Evolutionary conservation across 2,329 filamentous ascomycete species (phyloP).

Genomic region (Elsinoe australis): DNA sequence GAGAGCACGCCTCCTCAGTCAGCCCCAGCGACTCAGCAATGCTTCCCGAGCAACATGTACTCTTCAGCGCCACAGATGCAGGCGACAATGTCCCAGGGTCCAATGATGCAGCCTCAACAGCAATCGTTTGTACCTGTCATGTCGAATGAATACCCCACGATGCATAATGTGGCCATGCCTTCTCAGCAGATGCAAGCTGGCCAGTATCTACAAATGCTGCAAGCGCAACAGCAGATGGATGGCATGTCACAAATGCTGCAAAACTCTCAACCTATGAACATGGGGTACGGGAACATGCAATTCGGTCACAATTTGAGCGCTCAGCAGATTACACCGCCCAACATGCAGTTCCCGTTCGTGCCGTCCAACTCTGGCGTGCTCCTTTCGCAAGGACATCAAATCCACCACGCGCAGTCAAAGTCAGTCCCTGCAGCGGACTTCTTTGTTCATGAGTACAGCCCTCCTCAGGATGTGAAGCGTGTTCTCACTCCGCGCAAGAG

Average conservation of each 20-base stretch:
- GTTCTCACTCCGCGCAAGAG: constrained; percentile 27
- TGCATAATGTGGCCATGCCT: constrained; percentile 20
- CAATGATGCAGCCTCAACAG: constrained; percentile 20
- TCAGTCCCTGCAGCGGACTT: constrained; percentile 28
- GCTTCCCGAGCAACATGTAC: constrained; percentile 35
- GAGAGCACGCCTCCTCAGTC: constrained; percentile 45
- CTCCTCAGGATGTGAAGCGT: constrained; percentile 35
- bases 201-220: constrained; percentile 19
- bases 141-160: constrained; percentile 20
- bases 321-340: constrained; percentile 19
- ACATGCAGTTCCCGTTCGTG: constrained; percentile 19
- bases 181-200: constrained; percentile 16
- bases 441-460: constrained; percentile 42
- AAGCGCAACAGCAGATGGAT: constrained; percentile 20
- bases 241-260: constrained; percentile 18
- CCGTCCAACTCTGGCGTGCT: constrained; percentile 16
- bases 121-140: constrained; percentile 18
- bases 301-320: constrained; percentile 12
- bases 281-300: constrained; percentile 8
- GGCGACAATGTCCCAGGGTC: constrained; percentile 16
- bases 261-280: constrained; percentile 1
- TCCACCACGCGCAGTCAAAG: constrained; percentile 21
- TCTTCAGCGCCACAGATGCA: constrained; percentile 19
- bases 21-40: constrained; percentile 43
- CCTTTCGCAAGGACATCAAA: constrained; percentile 26